Evolutionary conservation across 2,329 filamentous ascomycete species (phyloP).

Genomic region (Exophiala spinifera): DNA sequence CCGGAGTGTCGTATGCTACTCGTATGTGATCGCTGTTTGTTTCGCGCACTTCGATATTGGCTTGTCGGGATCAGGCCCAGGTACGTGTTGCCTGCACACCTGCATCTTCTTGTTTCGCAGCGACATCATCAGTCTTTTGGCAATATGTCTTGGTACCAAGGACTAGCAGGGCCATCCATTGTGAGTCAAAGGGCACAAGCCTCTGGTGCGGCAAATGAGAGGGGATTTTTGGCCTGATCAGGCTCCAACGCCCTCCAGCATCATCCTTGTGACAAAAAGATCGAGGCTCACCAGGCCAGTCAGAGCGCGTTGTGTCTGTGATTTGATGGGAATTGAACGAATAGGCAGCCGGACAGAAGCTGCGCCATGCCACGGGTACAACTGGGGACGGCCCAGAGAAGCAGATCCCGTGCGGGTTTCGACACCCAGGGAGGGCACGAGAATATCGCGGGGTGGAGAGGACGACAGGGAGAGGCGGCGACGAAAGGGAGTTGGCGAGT

Average conservation of each 20-base stretch:
- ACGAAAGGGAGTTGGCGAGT: background rate
- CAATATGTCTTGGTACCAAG: background rate
- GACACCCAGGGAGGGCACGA: background rate
- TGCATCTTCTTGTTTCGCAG: no score
- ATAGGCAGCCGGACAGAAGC: conserved; percentile 5
- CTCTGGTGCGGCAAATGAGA: background rate
- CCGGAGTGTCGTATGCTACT: no score
- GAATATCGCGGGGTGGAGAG: conserved; percentile 6
- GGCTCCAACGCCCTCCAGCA: background rate
- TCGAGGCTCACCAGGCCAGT: background rate
- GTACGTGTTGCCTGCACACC: no score
- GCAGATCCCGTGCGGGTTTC: background rate
- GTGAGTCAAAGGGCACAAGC: conserved; percentile 9
- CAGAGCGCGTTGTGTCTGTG: background rate
- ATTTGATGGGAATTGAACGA: background rate
- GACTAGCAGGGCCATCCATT: background rate
- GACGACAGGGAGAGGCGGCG: no score
- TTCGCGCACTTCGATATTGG: no score
- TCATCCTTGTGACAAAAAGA: background rate
- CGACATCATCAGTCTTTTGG: background rate
- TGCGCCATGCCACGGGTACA: conserved; percentile 5
- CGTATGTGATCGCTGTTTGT: no score
- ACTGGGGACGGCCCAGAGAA: conserved; percentile 1
- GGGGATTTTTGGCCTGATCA: background rate
- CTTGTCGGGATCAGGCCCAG: no score